Percentiles rank a stretch among this genome's conserved stretches.
Conservation (phyloP, 495 filamentous ascomycete species). For the Sporormia fimetaria region DNA sequence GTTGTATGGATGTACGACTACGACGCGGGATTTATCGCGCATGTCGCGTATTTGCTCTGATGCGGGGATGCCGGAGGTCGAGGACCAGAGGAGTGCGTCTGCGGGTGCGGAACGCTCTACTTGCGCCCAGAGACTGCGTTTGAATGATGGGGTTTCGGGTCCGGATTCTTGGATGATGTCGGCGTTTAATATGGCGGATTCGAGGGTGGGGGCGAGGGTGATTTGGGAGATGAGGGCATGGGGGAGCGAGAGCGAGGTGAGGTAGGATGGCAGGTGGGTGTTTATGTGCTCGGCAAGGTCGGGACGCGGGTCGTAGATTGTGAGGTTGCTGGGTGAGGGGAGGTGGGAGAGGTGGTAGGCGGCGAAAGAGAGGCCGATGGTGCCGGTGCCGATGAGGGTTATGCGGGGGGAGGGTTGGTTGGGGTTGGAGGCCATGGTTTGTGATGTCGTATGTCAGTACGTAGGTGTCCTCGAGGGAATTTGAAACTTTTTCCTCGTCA, state of each 20-base stretch:
- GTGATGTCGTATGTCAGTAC: no score
- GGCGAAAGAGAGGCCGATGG: conserved; percentile 50
- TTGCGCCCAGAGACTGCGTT: conserved; percentile 41
- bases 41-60: conserved; percentile 36
- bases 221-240: conserved; percentile 21
- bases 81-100: conserved; percentile 44
- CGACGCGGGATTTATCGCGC: conserved; percentile 36
- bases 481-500: no score
- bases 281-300: conserved; percentile 40
- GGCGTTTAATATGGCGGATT: conserved; percentile 36
- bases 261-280: conserved; percentile 33
- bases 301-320: conserved; percentile 44
- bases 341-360: conserved; percentile 42
- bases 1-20: conserved; percentile 53
- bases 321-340: conserved; percentile 32
- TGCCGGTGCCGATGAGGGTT: conserved; percentile 45
- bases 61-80: conserved; percentile 46
- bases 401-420: conserved; percentile 34
- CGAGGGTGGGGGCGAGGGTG: conserved; percentile 32
- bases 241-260: conserved; percentile 24
- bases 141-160: conserved; percentile 43
- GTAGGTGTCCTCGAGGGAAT: no score
- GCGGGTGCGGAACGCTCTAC: conserved; percentile 34
- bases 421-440: conserved; percentile 4
- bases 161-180: conserved; percentile 49